Evolutionary conservation across 2,329 filamentous ascomycete species (phyloP), one percentile per base, ranked within the genome.

Genomic region (Amauroascus verrucosus): DNA sequence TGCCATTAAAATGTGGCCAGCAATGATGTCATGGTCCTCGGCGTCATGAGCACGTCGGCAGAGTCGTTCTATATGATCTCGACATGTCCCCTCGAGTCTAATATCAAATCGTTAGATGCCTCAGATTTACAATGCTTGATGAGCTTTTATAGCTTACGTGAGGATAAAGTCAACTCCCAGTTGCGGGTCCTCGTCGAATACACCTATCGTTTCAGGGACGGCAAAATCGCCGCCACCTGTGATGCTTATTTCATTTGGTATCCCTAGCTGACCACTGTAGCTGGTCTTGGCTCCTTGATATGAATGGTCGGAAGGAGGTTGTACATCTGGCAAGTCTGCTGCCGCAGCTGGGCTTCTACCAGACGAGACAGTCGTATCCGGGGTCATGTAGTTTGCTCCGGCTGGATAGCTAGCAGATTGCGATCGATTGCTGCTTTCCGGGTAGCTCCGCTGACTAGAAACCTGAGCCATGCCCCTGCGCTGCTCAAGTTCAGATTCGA

Each of bases 1-100:
- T 14, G 88, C 86, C 91, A 97, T 97, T 60, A 97, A 75, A 3
- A 88, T 90, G 68, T 98, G 93, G 38, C 91, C 93, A 59, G 86
- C 91, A 40, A 86, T 70, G 1, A 67, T 77, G 55, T 85, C 81
- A 60, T 78, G 78, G 58, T 85, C 84, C 51, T 78, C 74, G 53
- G 81, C 68, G 59, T 78, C 72, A 47, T 73, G 70, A 57, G 75
- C 55, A 50, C 73, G 69, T 72, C 75, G 66, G 75, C 68, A 57
- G 74, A 95, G 77, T 71, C 84, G 87, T 61, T 88, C 86, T 72
- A 91, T 79, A 70, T 95, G 89, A 62, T 89, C 83, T 80, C 95
- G 94, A 76, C 93, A 97, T 50, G 90, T 88, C 67, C 85, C 86
- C 75, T 96, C 90, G 69, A 95, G 58, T 14, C 58, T 60, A 52